These are phyloP conservation scores for Rhizophagus sp. DNA, from an alignment of 192 early-diverging fungal species.

Conservation along the genomic window DNA sequence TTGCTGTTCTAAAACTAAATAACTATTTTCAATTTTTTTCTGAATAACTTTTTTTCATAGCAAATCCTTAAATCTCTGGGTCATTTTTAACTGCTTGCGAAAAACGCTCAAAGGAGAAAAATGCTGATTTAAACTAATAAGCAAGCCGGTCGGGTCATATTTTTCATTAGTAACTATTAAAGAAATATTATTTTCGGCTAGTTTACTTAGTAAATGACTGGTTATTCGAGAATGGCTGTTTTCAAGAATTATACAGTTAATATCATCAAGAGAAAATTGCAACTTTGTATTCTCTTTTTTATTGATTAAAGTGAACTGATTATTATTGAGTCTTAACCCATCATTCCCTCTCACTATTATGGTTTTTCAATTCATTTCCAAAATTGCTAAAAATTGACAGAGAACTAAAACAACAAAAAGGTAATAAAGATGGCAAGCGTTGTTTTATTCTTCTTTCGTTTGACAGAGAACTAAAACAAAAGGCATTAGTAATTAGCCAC, in stretches of 20 bases:
- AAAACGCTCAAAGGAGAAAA: constrained; percentile 3
- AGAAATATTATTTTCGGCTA: constrained; percentile 10
- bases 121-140: background rate
- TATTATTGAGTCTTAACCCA: background rate
- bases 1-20: background rate
- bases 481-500: too few relatives aligned
- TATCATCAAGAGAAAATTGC: background rate
- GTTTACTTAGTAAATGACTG: constrained; percentile 3
- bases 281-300: background rate
- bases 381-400: too few relatives aligned
- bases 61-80: background rate
- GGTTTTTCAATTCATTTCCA: constrained; percentile 6
- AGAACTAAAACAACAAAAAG: too few relatives aligned
- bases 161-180: constrained; percentile 11
- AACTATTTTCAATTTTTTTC: background rate
- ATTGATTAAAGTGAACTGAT: constrained; percentile 1
- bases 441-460: too few relatives aligned
- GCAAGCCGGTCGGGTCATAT: background rate
- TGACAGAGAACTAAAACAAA: too few relatives aligned
- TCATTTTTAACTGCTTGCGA: constrained; percentile 1
- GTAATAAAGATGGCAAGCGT: too few relatives aligned
- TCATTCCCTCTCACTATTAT: background rate
- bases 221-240: background rate
- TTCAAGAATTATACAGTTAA: constrained; percentile 11
- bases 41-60: background rate